phyloP scores from a whole-genome alignment of 345 rosid species.

The thale cress (Arabidopsis thaliana) region TAIR10.1 NC_003074.8:2317501-2318000 shows the following conservation, averaged over 20 bases:
- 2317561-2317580: conserved; percentile 33
- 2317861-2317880: conserved; percentile 16
- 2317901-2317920: conserved; percentile 23
- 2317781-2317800: conserved; percentile 18
- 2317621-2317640: conserved; percentile 37
- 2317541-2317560: conserved; percentile 35
- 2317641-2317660: conserved; percentile 34
- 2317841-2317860: not conserved
- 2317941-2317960: conserved; percentile 81
- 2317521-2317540: conserved; percentile 35
- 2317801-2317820: not conserved
- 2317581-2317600: conserved; percentile 46
- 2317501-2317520: conserved; percentile 20
- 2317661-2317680: conserved; percentile 16
- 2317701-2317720: conserved; percentile 33
- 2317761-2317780: conserved; percentile 21
- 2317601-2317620: conserved; percentile 35
- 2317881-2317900: conserved; percentile 13
- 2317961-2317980: conserved; percentile 68
- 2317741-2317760: conserved; percentile 16
- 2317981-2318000: conserved; percentile 63
- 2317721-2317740: conserved; percentile 14
- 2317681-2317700: conserved; percentile 34
- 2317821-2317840: not conserved
- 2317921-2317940: conserved; percentile 39